Evolutionary conservation across 2,329 filamentous ascomycete species (phyloP).

Genomic region (Penicillium crustosum): DNA sequence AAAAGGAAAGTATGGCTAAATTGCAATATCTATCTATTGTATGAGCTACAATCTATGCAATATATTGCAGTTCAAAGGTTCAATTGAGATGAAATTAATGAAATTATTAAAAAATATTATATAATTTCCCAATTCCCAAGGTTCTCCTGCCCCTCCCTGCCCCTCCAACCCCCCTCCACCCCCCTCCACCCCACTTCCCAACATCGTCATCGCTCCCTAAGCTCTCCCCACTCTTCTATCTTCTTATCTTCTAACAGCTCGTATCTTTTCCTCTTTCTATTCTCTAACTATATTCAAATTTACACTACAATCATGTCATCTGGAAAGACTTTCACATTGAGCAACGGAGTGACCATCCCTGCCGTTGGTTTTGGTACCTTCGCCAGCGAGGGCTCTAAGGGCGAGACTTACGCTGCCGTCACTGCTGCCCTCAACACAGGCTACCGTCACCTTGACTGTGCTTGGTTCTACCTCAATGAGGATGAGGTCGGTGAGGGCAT

Average conservation of each 20-base stretch:
- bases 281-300: constrained; percentile 32
- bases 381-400: constrained; percentile 62
- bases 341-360: constrained; percentile 61
- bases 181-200: constrained; percentile 14
- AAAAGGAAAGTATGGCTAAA: constrained; percentile 1
- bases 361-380: constrained; percentile 66
- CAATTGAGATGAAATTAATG: neutral
- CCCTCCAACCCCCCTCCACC: neutral
- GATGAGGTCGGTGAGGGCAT: constrained; percentile 54
- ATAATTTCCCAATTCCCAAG: neutral
- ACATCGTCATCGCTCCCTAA: constrained; percentile 23
- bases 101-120: neutral
- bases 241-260: constrained; percentile 7
- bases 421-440: constrained; percentile 52
- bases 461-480: constrained; percentile 57
- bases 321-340: constrained; percentile 53
- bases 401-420: constrained; percentile 58
- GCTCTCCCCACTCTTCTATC: constrained; percentile 14
- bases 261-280: constrained; percentile 2
- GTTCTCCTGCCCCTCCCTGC: constrained; percentile 1
- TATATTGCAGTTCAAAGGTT: neutral
- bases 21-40: neutral
- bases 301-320: constrained; percentile 48
- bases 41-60: neutral
- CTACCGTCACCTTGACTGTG: constrained; percentile 58